These are phyloP conservation scores for Periconia sp. DNA, from an alignment of 2,329 filamentous ascomycete species.

Conservation along the genomic window DNA sequence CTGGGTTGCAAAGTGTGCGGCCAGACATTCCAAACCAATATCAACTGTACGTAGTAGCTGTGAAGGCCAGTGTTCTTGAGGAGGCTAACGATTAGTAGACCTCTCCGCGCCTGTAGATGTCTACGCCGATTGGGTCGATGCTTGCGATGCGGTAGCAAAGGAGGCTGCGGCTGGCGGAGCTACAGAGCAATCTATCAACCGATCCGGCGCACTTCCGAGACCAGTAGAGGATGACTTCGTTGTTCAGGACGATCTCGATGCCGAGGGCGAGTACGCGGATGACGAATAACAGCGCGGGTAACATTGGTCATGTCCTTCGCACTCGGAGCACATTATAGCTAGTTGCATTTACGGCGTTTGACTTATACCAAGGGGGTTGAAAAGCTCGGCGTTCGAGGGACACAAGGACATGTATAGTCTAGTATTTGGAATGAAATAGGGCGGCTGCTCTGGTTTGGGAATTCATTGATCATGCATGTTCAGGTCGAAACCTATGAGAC, in stretches of 20 bases:
- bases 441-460: neutral
- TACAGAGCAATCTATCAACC: constrained; percentile 29
- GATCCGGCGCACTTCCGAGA: constrained; percentile 30
- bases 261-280: constrained; percentile 44
- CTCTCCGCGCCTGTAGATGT: constrained; percentile 92
- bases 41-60: constrained; percentile 73
- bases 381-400: constrained; percentile 4
- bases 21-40: constrained; percentile 88
- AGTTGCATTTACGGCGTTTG: constrained; percentile 31
- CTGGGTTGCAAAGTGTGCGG: constrained; percentile 92
- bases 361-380: constrained; percentile 25
- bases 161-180: constrained; percentile 55
- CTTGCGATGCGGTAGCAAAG: constrained; percentile 77
- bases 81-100: constrained; percentile 59
- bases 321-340: too few species aligned
- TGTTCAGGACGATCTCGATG: constrained; percentile 47
- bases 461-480: too few species aligned
- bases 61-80: neutral
- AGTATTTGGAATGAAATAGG: neutral
- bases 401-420: neutral
- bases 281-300: constrained; percentile 9
- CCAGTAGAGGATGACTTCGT: constrained; percentile 43
- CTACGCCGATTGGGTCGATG: constrained; percentile 98
- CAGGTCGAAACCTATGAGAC: too few species aligned
- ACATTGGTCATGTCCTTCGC: too few species aligned